Conservation (phyloP, 768 basidiomycete species). For the Termitomyces sp. region DNA sequence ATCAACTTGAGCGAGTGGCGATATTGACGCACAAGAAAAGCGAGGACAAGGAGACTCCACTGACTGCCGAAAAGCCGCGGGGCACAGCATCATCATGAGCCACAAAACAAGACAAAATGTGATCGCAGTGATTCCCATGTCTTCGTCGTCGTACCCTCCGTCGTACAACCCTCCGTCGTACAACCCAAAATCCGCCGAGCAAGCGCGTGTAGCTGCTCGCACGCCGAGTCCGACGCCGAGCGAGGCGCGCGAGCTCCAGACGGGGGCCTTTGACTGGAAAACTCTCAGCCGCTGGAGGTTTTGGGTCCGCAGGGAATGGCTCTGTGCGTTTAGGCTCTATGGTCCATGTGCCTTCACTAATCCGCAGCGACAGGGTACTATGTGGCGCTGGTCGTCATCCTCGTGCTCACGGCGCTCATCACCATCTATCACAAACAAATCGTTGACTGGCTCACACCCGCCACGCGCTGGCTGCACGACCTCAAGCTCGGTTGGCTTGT, state of each 20-base stretch:
- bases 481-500: background rate
- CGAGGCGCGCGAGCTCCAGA: conserved; percentile 42
- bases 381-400: conserved; percentile 38
- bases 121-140: background rate
- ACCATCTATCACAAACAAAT: conserved; percentile 68
- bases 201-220: conserved; percentile 20
- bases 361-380: conserved; percentile 38
- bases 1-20: background rate
- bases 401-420: conserved; percentile 48
- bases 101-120: background rate
- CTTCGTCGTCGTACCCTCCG: background rate
- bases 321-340: conserved; percentile 38
- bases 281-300: conserved; percentile 39
- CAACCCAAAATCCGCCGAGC: conserved; percentile 15
- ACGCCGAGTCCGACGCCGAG: conserved; percentile 67
- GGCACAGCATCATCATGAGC: no score
- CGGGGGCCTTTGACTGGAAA: conserved; percentile 41
- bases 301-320: conserved; percentile 52
- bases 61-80: background rate
- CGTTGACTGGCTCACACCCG: conserved; percentile 61
- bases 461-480: conserved; percentile 55
- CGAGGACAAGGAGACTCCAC: no score
- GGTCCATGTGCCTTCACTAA: background rate
- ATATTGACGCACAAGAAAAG: background rate
- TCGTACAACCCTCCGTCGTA: conserved; percentile 2